phyloP scores from a whole-genome alignment of 371 early-diverging fungal species.

The Funneliformis caledonium region DNA sequence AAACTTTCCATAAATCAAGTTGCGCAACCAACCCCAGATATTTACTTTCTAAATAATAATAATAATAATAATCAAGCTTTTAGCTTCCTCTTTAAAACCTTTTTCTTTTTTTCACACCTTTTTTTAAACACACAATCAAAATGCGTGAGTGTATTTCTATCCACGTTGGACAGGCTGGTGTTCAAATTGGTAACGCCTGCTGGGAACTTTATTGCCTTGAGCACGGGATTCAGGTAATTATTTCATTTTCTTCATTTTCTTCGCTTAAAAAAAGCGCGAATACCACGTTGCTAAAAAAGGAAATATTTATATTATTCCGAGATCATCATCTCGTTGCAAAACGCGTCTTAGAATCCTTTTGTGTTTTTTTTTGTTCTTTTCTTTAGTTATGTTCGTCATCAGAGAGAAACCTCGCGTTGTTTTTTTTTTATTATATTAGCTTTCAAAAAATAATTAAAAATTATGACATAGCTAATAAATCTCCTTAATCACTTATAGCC shows the following conservation, averaged over 20 bases:
- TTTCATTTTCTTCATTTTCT: neutral
- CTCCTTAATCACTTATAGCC: conserved; percentile 29
- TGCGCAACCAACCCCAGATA: conserved; percentile 36
- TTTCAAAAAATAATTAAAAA: neutral
- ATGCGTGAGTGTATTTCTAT: conserved; percentile 94
- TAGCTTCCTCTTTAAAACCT: conserved; percentile 23
- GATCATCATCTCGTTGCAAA: no score
- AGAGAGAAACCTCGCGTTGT: no score
- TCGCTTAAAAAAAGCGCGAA: neutral
- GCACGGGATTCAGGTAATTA: conserved; percentile 78
- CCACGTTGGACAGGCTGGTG: conserved; percentile 96
- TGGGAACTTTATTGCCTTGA: conserved; percentile 98
- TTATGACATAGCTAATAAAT: neutral
- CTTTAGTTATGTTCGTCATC: no score
- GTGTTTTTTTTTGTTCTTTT: no score
- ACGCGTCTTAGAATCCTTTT: no score
- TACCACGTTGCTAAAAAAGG: neutral
- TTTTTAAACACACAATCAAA: conserved; percentile 16
- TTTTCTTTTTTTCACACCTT: neutral
- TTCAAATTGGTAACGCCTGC: conserved; percentile 98
- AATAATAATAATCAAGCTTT: neutral
- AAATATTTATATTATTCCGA: neutral
- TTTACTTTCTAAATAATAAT: conserved; percentile 2
- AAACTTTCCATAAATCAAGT: conserved; percentile 42
- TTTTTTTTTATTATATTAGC: neutral